Conservation (phyloP, 2,329 filamentous ascomycete genomes). For the Verticillium isaacii region DNA sequence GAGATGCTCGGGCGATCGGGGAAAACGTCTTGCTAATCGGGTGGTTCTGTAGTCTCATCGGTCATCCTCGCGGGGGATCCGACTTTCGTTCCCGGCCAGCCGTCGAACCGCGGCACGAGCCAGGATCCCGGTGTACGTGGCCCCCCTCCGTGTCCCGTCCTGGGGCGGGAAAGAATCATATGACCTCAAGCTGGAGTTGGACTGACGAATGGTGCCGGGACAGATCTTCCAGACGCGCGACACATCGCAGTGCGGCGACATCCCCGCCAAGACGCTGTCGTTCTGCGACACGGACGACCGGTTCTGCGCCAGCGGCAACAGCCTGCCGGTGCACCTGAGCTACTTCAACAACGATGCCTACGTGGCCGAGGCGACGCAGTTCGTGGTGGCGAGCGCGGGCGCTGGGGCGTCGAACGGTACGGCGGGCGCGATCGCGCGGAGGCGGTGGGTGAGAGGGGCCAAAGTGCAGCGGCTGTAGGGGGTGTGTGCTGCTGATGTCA, state of each 20-base stretch:
- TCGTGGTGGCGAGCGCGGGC: background rate
- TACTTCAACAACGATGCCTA: constrained; percentile 23
- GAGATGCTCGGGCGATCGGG: constrained; percentile 6
- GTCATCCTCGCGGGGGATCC: constrained; percentile 36
- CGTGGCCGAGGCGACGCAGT: background rate
- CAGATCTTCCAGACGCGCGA: constrained; percentile 31
- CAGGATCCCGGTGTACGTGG: constrained; percentile 29
- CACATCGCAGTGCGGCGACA: constrained; percentile 26
- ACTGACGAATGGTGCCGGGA: background rate
- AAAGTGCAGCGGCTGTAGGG: background rate
- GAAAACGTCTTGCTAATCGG: background rate
- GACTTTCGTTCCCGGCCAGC: constrained; percentile 27
- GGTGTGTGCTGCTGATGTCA: background rate
- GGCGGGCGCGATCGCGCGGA: background rate
- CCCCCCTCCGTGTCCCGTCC: background rate
- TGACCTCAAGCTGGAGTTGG: too few relatives aligned
- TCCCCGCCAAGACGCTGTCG: constrained; percentile 28
- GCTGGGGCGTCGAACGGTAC: background rate
- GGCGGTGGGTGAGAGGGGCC: background rate
- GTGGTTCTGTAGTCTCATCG: constrained; percentile 28
- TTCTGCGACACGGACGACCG: constrained; percentile 36
- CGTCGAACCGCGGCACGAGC: constrained; percentile 32
- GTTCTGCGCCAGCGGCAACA: constrained; percentile 30
- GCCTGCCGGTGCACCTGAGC: constrained; percentile 22
- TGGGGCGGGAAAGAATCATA: too few relatives aligned